Conservation (phyloP, 164 flowering plant genomes). For the Cinnamomum micranthum region DNA sequence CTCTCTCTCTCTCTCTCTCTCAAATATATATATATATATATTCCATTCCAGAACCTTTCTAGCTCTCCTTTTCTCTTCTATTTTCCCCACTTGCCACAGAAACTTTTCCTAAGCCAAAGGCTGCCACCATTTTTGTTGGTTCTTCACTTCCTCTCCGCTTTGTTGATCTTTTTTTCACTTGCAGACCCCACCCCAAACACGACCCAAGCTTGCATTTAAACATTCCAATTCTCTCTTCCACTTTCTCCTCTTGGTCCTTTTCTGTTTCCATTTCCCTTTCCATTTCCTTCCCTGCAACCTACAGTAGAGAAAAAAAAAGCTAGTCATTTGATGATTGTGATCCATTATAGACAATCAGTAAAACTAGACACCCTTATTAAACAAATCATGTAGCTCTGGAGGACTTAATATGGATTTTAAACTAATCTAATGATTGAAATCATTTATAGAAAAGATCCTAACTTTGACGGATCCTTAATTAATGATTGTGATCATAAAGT, state of each 20-base stretch:
- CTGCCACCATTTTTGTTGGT: neutral
- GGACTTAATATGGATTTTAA: no score
- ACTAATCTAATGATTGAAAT: no score
- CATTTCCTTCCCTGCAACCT: neutral
- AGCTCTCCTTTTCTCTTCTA: neutral
- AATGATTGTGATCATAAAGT: no score
- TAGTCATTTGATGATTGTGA: no score
- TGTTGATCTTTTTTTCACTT: neutral
- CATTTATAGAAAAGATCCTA: no score
- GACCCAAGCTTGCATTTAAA: neutral
- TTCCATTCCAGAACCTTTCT: neutral
- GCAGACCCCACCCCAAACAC: conserved; percentile 4
- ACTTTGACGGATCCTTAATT: no score
- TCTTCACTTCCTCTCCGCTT: neutral
- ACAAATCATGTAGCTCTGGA: no score
- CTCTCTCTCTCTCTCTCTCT: neutral
- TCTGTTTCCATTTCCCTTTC: neutral
- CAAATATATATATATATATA: neutral
- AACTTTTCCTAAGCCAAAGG: neutral
- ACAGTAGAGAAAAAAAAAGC: no score
- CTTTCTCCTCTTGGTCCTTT: neutral
- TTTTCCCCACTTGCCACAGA: neutral
- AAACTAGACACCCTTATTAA: no score
- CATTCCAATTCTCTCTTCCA: neutral
- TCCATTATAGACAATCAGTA: no score